These are phyloP conservation scores for Aphanomyces euteiches DNA, from an alignment of 352 stramenopile genomes.

Conservation along the genomic window DNA sequence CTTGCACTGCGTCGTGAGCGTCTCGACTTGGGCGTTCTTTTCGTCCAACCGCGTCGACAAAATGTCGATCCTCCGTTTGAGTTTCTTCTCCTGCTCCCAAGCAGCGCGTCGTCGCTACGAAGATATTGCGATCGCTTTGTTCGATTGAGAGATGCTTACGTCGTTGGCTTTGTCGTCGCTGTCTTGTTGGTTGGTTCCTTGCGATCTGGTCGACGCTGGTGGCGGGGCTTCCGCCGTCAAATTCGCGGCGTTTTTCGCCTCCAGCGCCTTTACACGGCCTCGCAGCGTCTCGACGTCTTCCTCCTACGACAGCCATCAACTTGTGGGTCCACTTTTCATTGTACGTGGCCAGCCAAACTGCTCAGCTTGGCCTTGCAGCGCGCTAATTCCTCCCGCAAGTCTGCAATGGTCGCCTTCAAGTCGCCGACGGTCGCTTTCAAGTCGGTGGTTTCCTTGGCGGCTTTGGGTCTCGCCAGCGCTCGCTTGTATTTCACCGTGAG, in stretches of 20 bases:
- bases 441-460: not conserved
- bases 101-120: conserved; percentile 32
- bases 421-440: conserved; percentile 26
- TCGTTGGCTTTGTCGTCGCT: too few relatives aligned
- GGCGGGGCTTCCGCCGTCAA: conserved; percentile 40
- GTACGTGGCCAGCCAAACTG: conserved; percentile 1
- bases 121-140: too few relatives aligned
- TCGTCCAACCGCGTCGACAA: conserved; percentile 67
- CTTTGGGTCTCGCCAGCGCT: conserved; percentile 9
- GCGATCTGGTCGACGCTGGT: not conserved
- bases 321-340: not conserved
- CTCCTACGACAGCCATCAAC: conserved; percentile 14
- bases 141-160: too few relatives aligned
- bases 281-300: conserved; percentile 49
- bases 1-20: conserved; percentile 22
- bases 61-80: conserved; percentile 63
- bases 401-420: conserved; percentile 24
- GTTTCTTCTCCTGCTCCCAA: conserved; percentile 64
- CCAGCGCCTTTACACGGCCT: conserved; percentile 63
- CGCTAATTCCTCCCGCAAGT: conserved; percentile 32
- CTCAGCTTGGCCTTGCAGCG: conserved; percentile 25
- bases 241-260: conserved; percentile 80
- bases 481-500: conserved; percentile 20
- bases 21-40: conserved; percentile 50
- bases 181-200: not conserved